Conservation (phyloP, 495 filamentous ascomycete species). For the Xylaria scruposa region DNA sequence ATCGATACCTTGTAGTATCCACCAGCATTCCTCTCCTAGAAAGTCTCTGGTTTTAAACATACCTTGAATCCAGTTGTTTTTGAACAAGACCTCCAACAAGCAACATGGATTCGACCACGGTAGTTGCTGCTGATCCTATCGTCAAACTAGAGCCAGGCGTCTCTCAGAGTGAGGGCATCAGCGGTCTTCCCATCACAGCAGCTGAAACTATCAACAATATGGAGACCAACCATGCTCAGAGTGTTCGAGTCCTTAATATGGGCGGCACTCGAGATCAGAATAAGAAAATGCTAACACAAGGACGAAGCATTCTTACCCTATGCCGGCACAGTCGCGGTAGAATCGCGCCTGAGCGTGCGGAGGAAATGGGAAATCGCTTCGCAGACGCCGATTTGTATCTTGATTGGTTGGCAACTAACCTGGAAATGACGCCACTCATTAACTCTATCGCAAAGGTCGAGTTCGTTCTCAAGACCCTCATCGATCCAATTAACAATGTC, state of each 20-base stretch:
- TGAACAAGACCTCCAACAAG: neutral
- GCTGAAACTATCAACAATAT: neutral
- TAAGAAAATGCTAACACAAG: neutral
- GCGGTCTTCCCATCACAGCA: neutral
- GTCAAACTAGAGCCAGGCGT: neutral
- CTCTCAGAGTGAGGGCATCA: neutral
- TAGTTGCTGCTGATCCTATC: neutral
- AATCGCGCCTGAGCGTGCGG: neutral
- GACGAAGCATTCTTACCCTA: conserved; percentile 8
- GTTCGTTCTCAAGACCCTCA: conserved; percentile 4
- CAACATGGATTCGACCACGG: conserved; percentile 8
- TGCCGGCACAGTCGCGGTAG: neutral
- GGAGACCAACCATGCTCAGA: neutral
- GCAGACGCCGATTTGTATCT: conserved; percentile 24
- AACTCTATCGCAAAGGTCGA: neutral
- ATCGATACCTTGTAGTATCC: neutral
- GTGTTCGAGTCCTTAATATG: conserved; percentile 20
- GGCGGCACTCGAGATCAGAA: conserved; percentile 5
- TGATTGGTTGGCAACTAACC: conserved; percentile 28
- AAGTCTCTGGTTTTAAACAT: neutral
- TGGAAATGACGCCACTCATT: conserved; percentile 33
- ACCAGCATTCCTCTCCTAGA: neutral
- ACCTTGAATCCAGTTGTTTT: neutral
- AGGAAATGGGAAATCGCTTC: conserved; percentile 12
- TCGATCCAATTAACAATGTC: neutral